Conservation (phyloP, 2,329 filamentous ascomycete genomes). For the Cladobotryum mycophilum region DNA sequence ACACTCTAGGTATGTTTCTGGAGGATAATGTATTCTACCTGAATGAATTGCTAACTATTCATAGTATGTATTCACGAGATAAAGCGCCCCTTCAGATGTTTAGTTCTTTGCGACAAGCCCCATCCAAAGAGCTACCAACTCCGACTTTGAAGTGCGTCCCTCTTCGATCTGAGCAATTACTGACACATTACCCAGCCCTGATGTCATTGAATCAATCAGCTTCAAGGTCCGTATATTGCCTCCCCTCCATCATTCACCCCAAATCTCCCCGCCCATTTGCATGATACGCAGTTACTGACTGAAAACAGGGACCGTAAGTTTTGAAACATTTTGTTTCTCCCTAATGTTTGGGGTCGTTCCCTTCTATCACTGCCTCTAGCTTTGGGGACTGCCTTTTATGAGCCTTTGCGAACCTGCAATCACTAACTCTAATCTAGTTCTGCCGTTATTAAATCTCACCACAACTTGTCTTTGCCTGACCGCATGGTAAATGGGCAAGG, state of each 20-base stretch:
- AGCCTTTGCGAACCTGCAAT: too few relatives aligned
- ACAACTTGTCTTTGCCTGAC: conserved; percentile 37
- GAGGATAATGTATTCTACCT: too few relatives aligned
- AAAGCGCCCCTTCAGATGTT: neutral
- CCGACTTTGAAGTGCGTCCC: neutral
- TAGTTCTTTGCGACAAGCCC: neutral
- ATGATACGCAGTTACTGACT: neutral
- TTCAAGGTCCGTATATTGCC: conserved; percentile 38
- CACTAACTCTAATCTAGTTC: neutral
- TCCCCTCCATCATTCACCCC: conserved; percentile 34
- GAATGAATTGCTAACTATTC: too few relatives aligned
- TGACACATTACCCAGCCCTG: conserved; percentile 43
- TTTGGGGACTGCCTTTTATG: too few relatives aligned
- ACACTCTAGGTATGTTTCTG: conserved; percentile 27
- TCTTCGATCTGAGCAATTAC: neutral
- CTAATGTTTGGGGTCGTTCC: neutral
- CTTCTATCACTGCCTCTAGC: neutral
- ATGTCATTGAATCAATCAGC: conserved; percentile 30
- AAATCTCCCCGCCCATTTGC: neutral
- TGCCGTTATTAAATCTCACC: neutral
- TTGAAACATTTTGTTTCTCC: neutral
- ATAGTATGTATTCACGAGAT: neutral
- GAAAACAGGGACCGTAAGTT: neutral
- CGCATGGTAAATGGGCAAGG: conserved; percentile 41
- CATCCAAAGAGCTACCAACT: too few relatives aligned